phyloP scores from a whole-genome alignment of 352 stramenopile genomes.

The Blastocystis sp. region DNA sequence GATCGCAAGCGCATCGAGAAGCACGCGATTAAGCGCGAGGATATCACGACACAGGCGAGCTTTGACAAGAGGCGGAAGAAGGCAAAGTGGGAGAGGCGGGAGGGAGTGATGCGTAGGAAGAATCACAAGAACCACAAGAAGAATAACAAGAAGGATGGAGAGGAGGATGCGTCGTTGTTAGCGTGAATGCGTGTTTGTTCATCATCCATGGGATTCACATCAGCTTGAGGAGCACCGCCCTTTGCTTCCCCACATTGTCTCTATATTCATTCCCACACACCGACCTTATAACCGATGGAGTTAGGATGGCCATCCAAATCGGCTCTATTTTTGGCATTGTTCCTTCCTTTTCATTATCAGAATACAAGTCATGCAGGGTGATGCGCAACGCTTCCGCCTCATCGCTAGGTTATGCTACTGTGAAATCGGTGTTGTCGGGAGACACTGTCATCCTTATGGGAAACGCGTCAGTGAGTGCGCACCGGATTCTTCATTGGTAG shows the following conservation, averaged over 20 bases:
- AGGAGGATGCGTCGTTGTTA: neutral
- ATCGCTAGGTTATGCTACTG: constrained; percentile 71
- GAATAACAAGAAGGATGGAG: constrained; percentile 9
- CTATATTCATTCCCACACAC: too few species aligned
- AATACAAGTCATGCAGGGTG: constrained; percentile 59
- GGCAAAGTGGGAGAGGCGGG: constrained; percentile 13
- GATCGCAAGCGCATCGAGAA: constrained; percentile 70
- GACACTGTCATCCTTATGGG: constrained; percentile 94
- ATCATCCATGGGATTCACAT: too few species aligned
- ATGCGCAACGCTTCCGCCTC: neutral
- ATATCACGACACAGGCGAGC: constrained; percentile 77
- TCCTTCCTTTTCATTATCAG: too few species aligned
- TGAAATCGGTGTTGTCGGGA: constrained; percentile 93
- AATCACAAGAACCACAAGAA: neutral
- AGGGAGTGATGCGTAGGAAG: neutral
- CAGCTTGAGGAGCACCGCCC: too few species aligned
- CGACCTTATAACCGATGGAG: too few species aligned
- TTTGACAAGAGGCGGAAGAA: constrained; percentile 76
- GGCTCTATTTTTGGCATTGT: too few species aligned
- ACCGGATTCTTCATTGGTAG: constrained; percentile 1
- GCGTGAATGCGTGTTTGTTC: neutral
- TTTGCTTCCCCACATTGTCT: too few species aligned
- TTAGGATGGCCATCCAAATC: too few species aligned
- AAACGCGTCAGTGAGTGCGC: constrained; percentile 72
- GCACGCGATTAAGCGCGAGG: constrained; percentile 70